Percentiles rank a stretch among this genome's conserved stretches.
These are phyloP conservation scores for Phytophthora ramorum DNA, from an alignment of 352 stramenopile species.

Conservation along the genomic window DNA sequence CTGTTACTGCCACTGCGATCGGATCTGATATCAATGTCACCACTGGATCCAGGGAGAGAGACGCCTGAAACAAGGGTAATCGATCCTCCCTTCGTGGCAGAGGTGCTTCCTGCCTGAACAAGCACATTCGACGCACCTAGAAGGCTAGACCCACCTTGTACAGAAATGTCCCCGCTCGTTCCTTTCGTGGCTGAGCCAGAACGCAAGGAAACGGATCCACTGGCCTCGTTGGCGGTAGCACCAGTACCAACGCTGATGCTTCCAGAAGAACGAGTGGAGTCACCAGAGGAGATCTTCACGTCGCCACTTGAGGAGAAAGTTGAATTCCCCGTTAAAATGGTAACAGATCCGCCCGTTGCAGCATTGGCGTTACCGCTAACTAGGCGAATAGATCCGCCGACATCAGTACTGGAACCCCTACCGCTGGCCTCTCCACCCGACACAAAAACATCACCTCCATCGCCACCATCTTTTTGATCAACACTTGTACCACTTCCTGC, in stretches of 20 bases:
- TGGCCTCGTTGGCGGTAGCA: constrained; percentile 46
- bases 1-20: constrained; percentile 53
- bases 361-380: constrained; percentile 54
- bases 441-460: constrained; percentile 73
- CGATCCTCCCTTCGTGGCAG: constrained; percentile 53
- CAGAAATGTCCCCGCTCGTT: constrained; percentile 63
- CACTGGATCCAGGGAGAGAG: constrained; percentile 57
- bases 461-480: constrained; percentile 66
- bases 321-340: constrained; percentile 56
- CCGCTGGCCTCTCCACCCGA: constrained; percentile 68
- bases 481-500: constrained; percentile 49
- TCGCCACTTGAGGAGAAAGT: constrained; percentile 70
- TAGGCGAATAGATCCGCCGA: constrained; percentile 57
- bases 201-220: constrained; percentile 47
- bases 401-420: constrained; percentile 45
- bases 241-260: constrained; percentile 56
- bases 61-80: constrained; percentile 53
- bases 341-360: constrained; percentile 63
- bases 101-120: constrained; percentile 58
- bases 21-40: constrained; percentile 67
- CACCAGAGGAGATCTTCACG: constrained; percentile 58
- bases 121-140: constrained; percentile 57
- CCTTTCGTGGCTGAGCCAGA: constrained; percentile 52
- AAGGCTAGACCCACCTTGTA: constrained; percentile 51
- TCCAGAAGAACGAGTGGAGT: constrained; percentile 55